Evolutionary conservation across 805 yeast genomes (phyloP).

Genomic region (Starmerella etchellsii): DNA sequence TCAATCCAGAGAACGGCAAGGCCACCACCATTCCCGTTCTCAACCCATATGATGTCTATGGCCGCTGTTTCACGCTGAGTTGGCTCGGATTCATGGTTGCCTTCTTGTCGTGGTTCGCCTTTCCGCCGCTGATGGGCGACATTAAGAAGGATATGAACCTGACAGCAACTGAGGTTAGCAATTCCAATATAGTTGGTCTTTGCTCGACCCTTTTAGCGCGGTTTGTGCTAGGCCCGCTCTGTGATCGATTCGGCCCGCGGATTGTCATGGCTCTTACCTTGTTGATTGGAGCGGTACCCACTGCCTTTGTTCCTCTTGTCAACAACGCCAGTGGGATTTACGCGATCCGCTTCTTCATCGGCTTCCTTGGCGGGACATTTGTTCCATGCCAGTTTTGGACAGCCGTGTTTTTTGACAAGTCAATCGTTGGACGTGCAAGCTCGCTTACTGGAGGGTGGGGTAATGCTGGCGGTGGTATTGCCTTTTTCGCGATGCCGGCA

Average conservation of each 20-base stretch:
- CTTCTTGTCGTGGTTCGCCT: slow-evolving; percentile 16
- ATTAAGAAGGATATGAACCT: slow-evolving; percentile 10
- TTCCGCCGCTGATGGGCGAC: slow-evolving; percentile 14
- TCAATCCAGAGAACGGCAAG: slow-evolving; percentile 13
- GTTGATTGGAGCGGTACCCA: slow-evolving; percentile 14
- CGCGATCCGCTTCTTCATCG: slow-evolving; percentile 26
- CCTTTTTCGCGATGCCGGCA: slow-evolving; percentile 17
- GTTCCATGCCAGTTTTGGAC: slow-evolving; percentile 16
- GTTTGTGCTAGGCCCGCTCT: slow-evolving; percentile 13
- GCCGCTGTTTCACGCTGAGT: slow-evolving; percentile 11
- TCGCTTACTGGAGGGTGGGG: slow-evolving; percentile 17
- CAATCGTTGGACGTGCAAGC: slow-evolving; percentile 12
- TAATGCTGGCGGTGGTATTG: slow-evolving; percentile 18
- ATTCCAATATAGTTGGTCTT: slow-evolving; percentile 14
- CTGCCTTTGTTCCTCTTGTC: slow-evolving; percentile 16
- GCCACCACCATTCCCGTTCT: slow-evolving; percentile 12
- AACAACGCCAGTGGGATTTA: slow-evolving; percentile 21
- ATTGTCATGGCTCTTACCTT: slow-evolving; percentile 10
- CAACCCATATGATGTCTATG: slow-evolving; percentile 12
- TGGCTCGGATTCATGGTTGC: slow-evolving; percentile 16
- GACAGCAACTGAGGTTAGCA: slow-evolving; percentile 12
- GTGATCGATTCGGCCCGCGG: slow-evolving; percentile 15
- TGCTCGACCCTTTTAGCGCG: slow-evolving; percentile 14
- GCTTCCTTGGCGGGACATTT: slow-evolving; percentile 24
- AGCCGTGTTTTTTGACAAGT: slow-evolving; percentile 13